Evolutionary conservation across 148 eudicot genomes (phyloP).

Genomic region (Oxyria digyna): DNA sequence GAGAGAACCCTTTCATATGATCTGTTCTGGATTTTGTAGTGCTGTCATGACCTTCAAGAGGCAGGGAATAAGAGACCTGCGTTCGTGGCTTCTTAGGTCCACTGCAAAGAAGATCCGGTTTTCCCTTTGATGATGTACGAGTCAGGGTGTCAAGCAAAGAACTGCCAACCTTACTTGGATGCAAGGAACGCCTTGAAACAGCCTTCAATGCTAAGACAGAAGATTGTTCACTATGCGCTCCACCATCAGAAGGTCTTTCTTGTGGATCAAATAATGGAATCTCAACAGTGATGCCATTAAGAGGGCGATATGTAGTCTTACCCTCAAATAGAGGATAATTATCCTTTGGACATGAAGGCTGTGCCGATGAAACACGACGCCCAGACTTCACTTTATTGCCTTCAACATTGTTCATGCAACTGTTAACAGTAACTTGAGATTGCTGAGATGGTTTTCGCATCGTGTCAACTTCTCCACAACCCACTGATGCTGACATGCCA

Average conservation of each 20-base stretch:
- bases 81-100: conserved; percentile 92
- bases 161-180: conserved; percentile 21
- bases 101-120: conserved; percentile 29
- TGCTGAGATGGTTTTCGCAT: not conserved
- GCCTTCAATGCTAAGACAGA: conserved; percentile 20
- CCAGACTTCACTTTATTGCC: conserved; percentile 11
- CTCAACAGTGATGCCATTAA: conserved; percentile 33
- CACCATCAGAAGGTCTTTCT: conserved; percentile 24
- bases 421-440: not conserved
- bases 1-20: conserved; percentile 41
- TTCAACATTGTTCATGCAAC: conserved; percentile 11
- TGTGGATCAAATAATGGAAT: conserved; percentile 34
- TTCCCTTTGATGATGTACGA: conserved; percentile 33
- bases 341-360: conserved; percentile 13
- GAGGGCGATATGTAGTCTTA: conserved; percentile 17
- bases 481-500: conserved; percentile 12
- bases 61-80: conserved; percentile 72
- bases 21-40: conserved; percentile 28
- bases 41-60: conserved; percentile 39
- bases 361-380: conserved; percentile 10
- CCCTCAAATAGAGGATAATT: conserved; percentile 13
- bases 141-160: conserved; percentile 27
- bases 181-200: conserved; percentile 28
- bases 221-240: conserved; percentile 11
- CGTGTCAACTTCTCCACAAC: conserved; percentile 13